These are phyloP conservation scores for Chlorella sp. DNA, from an alignment of 139 green algal species.

Conservation along the genomic window DNA sequence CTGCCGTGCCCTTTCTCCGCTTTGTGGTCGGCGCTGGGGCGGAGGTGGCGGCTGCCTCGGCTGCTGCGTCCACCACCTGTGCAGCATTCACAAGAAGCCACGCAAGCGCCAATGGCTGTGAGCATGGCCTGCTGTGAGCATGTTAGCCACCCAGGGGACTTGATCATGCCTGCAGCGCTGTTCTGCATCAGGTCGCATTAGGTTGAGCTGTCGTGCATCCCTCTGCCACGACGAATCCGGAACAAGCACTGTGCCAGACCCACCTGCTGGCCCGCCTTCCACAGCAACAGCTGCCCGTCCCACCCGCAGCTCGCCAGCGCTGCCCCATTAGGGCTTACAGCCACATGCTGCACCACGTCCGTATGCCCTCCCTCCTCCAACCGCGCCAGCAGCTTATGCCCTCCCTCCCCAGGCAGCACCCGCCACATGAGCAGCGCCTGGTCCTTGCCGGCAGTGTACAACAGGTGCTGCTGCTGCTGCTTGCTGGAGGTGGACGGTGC, in stretches of 20 bases:
- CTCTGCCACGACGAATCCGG: no score
- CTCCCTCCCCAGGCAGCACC: not conserved
- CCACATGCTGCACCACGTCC: conserved; percentile 52
- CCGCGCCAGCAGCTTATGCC: conserved; percentile 19
- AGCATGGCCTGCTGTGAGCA: no score
- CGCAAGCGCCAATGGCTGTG: no score
- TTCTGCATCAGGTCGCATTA: no score
- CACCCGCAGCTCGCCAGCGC: conserved; percentile 53
- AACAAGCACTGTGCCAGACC: not conserved
- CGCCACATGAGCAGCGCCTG: conserved; percentile 40
- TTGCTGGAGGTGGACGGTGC: conserved; percentile 46
- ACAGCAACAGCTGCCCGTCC: conserved; percentile 65
- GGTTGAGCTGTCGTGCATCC: no score
- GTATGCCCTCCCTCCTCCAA: conserved; percentile 56
- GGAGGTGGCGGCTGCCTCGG: not conserved
- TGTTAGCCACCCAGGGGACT: no score
- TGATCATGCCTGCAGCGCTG: no score
- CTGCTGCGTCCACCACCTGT: conserved; percentile 8
- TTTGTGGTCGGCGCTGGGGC: not conserved
- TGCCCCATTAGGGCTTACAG: conserved; percentile 28
- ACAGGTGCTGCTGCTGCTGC: conserved; percentile 37
- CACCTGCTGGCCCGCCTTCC: conserved; percentile 34
- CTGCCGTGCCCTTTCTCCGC: not conserved
- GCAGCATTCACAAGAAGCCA: no score
- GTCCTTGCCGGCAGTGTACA: conserved; percentile 61